phyloP scores from a whole-genome alignment of 2,329 filamentous ascomycete genomes.

The Talaromyces sp. region DNA sequence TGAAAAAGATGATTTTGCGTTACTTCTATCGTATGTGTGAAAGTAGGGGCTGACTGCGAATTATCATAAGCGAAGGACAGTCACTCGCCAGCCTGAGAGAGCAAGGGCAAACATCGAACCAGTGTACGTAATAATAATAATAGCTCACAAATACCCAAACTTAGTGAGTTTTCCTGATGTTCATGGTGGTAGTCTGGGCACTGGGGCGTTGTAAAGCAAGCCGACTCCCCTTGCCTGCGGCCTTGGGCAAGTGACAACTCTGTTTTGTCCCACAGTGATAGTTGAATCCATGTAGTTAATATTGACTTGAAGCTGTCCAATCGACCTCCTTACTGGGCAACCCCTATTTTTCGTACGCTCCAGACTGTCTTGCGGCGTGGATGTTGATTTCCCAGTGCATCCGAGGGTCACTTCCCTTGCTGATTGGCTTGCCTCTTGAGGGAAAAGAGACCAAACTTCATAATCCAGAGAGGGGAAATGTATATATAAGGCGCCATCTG shows the following conservation, averaged over 20 bases:
- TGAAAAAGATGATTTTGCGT: background rate
- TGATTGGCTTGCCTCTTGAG: background rate
- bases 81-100: background rate
- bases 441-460: background rate
- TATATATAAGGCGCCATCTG: background rate
- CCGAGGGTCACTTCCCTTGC: background rate
- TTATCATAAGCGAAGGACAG: background rate
- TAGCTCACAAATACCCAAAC: background rate
- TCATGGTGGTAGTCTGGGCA: background rate
- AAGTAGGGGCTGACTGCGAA: background rate
- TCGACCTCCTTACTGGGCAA: background rate
- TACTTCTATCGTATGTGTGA: background rate
- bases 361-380: background rate
- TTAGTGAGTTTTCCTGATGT: background rate
- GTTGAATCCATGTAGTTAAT: background rate
- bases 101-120: background rate
- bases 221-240: background rate
- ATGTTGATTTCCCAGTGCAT: background rate
- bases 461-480: background rate
- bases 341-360: background rate
- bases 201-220: background rate
- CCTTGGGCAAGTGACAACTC: background rate
- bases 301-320: background rate
- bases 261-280: background rate
- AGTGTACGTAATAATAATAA: background rate